Conservation (phyloP, 257 asterid species). For the Osmanthus fragrans region DNA sequence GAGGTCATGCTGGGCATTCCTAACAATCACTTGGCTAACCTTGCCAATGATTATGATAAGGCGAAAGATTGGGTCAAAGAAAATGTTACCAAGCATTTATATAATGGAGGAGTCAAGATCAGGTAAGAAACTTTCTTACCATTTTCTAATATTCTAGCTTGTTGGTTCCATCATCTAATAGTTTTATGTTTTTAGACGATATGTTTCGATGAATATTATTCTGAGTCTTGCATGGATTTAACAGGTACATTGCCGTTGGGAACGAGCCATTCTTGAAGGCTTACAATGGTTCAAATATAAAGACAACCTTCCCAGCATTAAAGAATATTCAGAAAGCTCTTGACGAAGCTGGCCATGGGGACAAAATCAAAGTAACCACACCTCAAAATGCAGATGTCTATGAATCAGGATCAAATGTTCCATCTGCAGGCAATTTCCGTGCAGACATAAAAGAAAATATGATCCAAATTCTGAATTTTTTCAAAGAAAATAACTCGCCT, state of each 20-base stretch:
- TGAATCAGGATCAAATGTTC: constrained; percentile 45
- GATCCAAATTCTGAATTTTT: constrained; percentile 34
- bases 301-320: constrained; percentile 59
- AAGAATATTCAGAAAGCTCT: constrained; percentile 73
- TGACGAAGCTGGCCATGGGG: constrained; percentile 60
- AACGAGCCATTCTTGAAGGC: constrained; percentile 77
- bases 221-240: not conserved
- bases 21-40: constrained; percentile 42
- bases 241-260: constrained; percentile 77
- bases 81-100: constrained; percentile 55
- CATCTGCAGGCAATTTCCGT: constrained; percentile 63
- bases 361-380: constrained; percentile 68
- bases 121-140: constrained; percentile 38
- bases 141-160: not conserved
- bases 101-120: constrained; percentile 60
- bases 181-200: not conserved
- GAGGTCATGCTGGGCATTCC: constrained; percentile 89
- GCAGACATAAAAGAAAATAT: constrained; percentile 45
- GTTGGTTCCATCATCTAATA: not conserved
- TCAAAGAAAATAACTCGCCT: constrained; percentile 50
- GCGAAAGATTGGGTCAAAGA: constrained; percentile 68
- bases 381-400: constrained; percentile 90
- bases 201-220: not conserved
- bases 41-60: constrained; percentile 45
- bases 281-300: constrained; percentile 54